phyloP scores from a whole-genome alignment of 768 basidiomycete species.

The Tubosaeta sp. region DNA sequence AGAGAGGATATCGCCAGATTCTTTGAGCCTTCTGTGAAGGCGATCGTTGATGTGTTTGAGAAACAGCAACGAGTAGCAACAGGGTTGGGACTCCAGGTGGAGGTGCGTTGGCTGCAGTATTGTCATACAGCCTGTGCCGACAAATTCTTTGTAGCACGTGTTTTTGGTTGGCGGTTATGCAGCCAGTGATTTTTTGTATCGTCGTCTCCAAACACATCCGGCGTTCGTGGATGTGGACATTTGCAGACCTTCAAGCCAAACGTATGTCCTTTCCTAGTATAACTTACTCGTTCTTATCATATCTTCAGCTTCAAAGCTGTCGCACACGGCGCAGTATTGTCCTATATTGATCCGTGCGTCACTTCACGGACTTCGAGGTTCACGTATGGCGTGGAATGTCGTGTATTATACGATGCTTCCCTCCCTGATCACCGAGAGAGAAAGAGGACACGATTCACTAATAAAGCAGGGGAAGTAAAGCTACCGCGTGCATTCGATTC shows the following conservation, averaged over 20 bases:
- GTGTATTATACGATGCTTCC: conserved; percentile 21
- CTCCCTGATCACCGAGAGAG: conserved; percentile 37
- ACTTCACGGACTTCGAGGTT: conserved; percentile 38
- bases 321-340: too few relatives aligned
- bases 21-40: conserved; percentile 40
- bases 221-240: conserved; percentile 36
- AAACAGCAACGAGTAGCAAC: conserved; percentile 21
- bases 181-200: too few relatives aligned
- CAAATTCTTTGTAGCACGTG: conserved; percentile 22
- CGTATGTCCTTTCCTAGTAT: conserved; percentile 32
- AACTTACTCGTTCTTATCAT: conserved; percentile 8
- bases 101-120: conserved; percentile 1
- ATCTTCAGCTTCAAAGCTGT: conserved; percentile 41
- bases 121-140: neutral
- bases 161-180: conserved; percentile 53
- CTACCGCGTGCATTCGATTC: conserved; percentile 34
- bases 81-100: too few relatives aligned
- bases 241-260: conserved; percentile 45
- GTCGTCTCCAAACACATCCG: conserved; percentile 37
- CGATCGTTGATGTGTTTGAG: conserved; percentile 32
- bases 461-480: conserved; percentile 24
- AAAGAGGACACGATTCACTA: conserved; percentile 12
- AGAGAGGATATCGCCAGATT: too few relatives aligned
- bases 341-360: conserved; percentile 42
- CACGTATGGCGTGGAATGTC: conserved; percentile 36